These are phyloP conservation scores for Boletus eberwhitei DNA, from an alignment of 768 basidiomycete species.

Conservation along the genomic window DNA sequence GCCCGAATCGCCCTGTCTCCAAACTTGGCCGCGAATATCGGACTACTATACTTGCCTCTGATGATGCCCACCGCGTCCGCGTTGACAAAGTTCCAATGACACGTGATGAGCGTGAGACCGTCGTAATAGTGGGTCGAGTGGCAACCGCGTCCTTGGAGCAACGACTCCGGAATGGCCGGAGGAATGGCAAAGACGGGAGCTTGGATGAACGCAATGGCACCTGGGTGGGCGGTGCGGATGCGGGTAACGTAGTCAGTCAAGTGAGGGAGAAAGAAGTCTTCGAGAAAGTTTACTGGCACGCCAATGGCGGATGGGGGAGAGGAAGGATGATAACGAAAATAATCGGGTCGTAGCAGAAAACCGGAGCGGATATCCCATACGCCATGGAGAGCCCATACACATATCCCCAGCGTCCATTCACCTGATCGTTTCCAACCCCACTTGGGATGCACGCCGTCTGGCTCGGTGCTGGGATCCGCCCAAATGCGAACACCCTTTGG, in stretches of 20 bases:
- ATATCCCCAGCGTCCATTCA: conserved; percentile 73
- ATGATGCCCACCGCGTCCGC: conserved; percentile 93
- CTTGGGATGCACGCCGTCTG: conserved; percentile 52
- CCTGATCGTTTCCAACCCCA: conserved; percentile 85
- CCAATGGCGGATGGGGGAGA: neutral
- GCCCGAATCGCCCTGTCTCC: conserved; percentile 83
- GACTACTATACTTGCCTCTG: conserved; percentile 70
- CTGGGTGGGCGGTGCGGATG: conserved; percentile 68
- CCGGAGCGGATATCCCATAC: conserved; percentile 83
- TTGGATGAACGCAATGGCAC: conserved; percentile 86
- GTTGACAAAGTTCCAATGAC: conserved; percentile 94
- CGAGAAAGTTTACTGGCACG: conserved; percentile 60
- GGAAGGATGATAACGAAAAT: conserved; percentile 58
- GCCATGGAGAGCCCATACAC: conserved; percentile 85
- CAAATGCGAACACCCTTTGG: conserved; percentile 80
- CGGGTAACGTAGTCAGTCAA: conserved; percentile 52
- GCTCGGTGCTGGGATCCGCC: conserved; percentile 54
- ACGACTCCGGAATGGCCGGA: conserved; percentile 53
- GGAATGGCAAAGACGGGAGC: conserved; percentile 87
- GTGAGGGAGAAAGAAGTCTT: conserved; percentile 79
- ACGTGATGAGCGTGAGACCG: conserved; percentile 87
- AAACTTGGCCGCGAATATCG: conserved; percentile 70
- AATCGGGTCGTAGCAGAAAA: conserved; percentile 63
- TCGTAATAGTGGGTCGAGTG: conserved; percentile 93
- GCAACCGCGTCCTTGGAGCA: conserved; percentile 62